phyloP scores from a whole-genome alignment of 2,329 filamentous ascomycete genomes.

The Triangularia setosa region DNA sequence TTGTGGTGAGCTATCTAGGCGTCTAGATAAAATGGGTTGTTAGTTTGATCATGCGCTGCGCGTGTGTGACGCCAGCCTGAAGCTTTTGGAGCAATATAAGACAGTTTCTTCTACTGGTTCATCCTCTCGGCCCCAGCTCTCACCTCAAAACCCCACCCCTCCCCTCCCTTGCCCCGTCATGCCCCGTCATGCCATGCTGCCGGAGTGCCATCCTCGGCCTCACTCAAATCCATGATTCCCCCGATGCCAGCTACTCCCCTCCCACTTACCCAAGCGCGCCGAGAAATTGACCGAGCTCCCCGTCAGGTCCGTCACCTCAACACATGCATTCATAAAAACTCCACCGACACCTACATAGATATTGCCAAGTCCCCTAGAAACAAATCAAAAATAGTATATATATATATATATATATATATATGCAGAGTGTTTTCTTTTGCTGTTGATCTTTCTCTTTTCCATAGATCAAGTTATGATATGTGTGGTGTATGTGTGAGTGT shows the following conservation, averaged over 20 bases:
- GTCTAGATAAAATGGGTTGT: neutral
- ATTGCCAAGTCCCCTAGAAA: too few relatives aligned
- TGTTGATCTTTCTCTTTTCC: neutral
- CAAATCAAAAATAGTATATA: neutral
- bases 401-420: too few relatives aligned
- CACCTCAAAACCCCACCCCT: neutral
- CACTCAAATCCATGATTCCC: slow-evolving; percentile 3
- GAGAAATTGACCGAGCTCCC: slow-evolving; percentile 6
- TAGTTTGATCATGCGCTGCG: too few relatives aligned
- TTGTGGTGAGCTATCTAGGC: neutral
- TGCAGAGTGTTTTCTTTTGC: slow-evolving; percentile 1
- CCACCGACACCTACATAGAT: neutral
- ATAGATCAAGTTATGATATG: neutral
- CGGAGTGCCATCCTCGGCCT: slow-evolving; percentile 1
- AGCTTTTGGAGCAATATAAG: too few relatives aligned
- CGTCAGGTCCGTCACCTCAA: neutral
- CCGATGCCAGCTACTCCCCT: neutral
- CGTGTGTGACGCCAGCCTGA: too few relatives aligned
- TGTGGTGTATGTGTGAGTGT: neutral
- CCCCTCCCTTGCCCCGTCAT: neutral
- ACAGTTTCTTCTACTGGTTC: too few relatives aligned
- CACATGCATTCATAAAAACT: neutral
- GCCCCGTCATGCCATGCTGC: neutral
- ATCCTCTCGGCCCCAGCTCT: neutral
- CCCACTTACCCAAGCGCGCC: neutral